Evolutionary conservation across 148 eudicot species (phyloP), one percentile per base, ranked within the genome.

Genomic region (Camellia japonica): DNA sequence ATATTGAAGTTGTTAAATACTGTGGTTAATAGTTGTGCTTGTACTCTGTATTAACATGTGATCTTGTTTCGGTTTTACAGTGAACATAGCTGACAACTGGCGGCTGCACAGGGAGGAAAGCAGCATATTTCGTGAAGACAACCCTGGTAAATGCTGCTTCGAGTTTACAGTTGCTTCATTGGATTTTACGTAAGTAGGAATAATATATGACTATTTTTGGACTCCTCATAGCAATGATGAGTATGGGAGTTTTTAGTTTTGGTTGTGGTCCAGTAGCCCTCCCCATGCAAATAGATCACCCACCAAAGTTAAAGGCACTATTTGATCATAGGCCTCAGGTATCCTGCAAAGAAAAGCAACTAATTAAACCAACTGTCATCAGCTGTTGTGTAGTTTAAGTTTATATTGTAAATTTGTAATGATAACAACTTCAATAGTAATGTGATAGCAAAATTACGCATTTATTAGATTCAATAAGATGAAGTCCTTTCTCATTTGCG

Each of bases 21-120:
- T 58, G 42, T 73, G 72, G 7, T 54, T 52, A 38, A 63, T 62
- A 59, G 19, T 46, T 23, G 19, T 59, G 46, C 73, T 46, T 54
- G 55, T 65, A 54, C 74, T 77, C 3, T 30, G 20, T 68, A 16
- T 67, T 75, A 52, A 62, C 44, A 52, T 15, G 49, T n/a, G 46
- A 38, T 43, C 7, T 64, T 58, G 20, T 3, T 71, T 84, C 47
- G 62, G 68, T 54, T 72, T 76, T 51, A 55, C 83, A 85, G 88
- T 60, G 74, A 85, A 80, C 65, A 75, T 72, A 77, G 75, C 56
- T 60, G 88, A 86, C 6, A 76, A 76, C 72, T 66, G 63, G 75
- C 80, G 76, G 66, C 38, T 68, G 60, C 83, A 65, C 63, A 80
- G 74, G 78, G 88, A 87, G 82, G 87, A 85, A 79, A 83, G 84